phyloP scores from a whole-genome alignment of 352 stramenopile species.

The Ochromonadaceae sp. region DNA sequence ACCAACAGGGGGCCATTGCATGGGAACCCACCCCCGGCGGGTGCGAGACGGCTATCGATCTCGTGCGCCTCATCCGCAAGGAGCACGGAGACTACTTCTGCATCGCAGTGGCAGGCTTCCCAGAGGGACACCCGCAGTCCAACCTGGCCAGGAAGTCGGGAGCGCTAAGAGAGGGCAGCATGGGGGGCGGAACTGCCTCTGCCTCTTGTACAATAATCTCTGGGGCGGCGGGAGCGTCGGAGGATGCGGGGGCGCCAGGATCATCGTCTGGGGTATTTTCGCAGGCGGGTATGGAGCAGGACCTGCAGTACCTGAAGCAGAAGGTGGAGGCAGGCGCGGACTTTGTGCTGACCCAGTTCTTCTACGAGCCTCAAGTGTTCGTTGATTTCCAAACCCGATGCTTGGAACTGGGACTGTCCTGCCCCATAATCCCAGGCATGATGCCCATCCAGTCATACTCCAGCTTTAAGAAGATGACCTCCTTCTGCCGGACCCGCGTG shows the following conservation, averaged over 20 bases:
- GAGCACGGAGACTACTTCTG: constrained; percentile 73
- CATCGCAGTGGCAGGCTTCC: constrained; percentile 73
- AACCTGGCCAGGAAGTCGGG: too few relatives aligned
- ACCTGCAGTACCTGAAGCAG: constrained; percentile 61
- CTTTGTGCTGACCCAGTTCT: constrained; percentile 81
- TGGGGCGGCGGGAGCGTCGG: too few relatives aligned
- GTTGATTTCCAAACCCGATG: constrained; percentile 60
- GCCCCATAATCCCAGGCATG: constrained; percentile 76
- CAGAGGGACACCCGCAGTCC: constrained; percentile 52
- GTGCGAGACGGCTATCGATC: constrained; percentile 65
- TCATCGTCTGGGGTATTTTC: too few relatives aligned
- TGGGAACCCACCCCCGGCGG: constrained; percentile 46
- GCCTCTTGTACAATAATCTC: too few relatives aligned
- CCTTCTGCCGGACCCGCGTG: constrained; percentile 52
- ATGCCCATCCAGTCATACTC: constrained; percentile 73
- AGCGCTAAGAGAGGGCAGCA: constrained; percentile 12
- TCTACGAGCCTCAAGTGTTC: constrained; percentile 71
- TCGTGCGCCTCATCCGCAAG: constrained; percentile 65
- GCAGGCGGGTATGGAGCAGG: constrained; percentile 30
- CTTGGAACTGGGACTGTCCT: constrained; percentile 50
- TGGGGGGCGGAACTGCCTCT: background rate
- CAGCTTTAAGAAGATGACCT: constrained; percentile 46
- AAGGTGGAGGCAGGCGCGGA: constrained; percentile 77
- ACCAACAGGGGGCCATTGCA: constrained; percentile 8
- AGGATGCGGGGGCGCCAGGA: too few relatives aligned